phyloP scores from a whole-genome alignment of 768 basidiomycete genomes.

The Leucosporidium creatinivorum region DNA sequence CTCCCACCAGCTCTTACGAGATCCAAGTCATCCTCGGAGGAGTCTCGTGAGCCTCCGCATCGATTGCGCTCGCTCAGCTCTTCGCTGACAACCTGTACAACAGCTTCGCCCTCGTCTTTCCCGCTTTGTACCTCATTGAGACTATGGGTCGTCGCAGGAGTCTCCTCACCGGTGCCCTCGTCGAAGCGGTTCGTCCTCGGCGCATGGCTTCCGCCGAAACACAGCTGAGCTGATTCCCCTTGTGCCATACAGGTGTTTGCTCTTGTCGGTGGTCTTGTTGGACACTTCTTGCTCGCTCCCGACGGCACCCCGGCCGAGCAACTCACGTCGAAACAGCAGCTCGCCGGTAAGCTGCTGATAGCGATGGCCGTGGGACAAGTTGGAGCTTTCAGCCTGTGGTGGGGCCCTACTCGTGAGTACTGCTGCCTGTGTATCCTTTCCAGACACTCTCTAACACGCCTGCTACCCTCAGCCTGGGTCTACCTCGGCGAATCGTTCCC shows the following conservation, averaged over 20 bases:
- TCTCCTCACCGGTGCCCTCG: constrained; percentile 57
- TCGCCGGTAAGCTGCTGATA: constrained; percentile 61
- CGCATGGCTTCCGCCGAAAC: too few species aligned
- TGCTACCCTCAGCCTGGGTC: constrained; percentile 12
- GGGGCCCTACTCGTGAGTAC: not conserved
- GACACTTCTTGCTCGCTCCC: constrained; percentile 60
- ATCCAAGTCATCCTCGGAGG: constrained; percentile 69
- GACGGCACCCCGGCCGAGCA: constrained; percentile 44
- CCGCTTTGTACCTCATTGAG: constrained; percentile 65
- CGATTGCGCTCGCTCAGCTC: too few species aligned
- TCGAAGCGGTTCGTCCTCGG: too few species aligned
- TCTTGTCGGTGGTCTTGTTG: constrained; percentile 56
- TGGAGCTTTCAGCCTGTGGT: not conserved
- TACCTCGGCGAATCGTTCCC: constrained; percentile 33
- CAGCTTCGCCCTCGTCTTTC: constrained; percentile 58
- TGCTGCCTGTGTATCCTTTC: not conserved
- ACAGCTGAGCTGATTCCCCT: too few species aligned
- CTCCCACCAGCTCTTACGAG: constrained; percentile 48
- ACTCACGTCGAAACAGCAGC: constrained; percentile 51
- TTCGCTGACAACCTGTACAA: too few species aligned
- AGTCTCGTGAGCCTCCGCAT: constrained; percentile 46
- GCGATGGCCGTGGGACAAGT: constrained; percentile 66
- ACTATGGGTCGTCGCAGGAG: constrained; percentile 68
- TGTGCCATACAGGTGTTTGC: constrained; percentile 33
- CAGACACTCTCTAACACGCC: not conserved